Percentiles rank a stretch among this genome's conserved stretches.
Evolutionary conservation across 2,329 filamentous ascomycete species (phyloP).

Genomic region (Fusarium sp.): DNA sequence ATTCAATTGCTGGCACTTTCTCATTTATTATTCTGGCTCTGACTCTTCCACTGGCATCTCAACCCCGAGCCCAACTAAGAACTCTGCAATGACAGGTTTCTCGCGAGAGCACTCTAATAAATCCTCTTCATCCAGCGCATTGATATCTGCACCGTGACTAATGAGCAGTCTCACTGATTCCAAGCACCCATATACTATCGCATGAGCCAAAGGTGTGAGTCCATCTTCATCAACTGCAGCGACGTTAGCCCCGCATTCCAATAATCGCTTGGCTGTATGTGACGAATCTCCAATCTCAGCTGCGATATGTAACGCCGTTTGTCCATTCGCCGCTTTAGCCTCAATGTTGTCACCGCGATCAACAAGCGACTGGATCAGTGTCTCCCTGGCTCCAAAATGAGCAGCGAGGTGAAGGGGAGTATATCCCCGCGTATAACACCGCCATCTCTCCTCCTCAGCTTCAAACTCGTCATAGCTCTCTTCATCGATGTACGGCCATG

Average conservation of each 20-base stretch:
- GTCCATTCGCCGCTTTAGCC: neutral
- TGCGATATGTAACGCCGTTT: slow-evolving; percentile 2
- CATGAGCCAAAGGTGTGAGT: neutral
- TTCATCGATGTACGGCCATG: neutral
- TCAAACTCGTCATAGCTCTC: neutral
- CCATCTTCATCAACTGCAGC: neutral
- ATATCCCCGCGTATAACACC: neutral
- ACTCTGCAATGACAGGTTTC: neutral
- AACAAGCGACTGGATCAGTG: neutral
- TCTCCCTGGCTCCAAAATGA: neutral
- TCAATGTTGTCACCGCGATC: neutral
- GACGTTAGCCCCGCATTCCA: neutral
- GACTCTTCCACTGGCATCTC: neutral
- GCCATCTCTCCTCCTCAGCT: neutral
- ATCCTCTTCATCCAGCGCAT: neutral
- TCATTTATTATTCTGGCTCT: neutral
- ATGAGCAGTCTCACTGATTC: neutral
- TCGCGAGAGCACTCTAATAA: neutral
- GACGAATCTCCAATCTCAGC: neutral
- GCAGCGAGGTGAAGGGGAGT: neutral
- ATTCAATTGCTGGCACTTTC: neutral
- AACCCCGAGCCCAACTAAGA: neutral
- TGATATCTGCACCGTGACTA: neutral
- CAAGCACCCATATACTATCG: neutral
- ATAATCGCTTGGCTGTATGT: neutral